These are phyloP conservation scores for Chrysoporthe puriensis DNA, from an alignment of 2,329 filamentous ascomycete genomes.

Conservation along the genomic window DNA sequence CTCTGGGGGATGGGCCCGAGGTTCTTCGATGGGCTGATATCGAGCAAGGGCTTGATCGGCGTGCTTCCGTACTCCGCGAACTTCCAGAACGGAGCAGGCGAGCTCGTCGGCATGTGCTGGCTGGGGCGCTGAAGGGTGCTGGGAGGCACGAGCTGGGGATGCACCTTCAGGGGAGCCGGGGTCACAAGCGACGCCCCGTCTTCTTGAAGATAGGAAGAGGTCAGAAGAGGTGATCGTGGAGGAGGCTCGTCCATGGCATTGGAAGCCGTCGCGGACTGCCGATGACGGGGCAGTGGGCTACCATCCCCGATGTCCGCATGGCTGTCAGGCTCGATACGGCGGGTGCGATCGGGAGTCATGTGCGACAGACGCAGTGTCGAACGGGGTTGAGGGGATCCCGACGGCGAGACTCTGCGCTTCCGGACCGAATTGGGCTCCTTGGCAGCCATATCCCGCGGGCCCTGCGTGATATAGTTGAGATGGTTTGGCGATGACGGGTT, in stretches of 20 bases:
- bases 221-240: slow-evolving; percentile 63
- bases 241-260: slow-evolving; percentile 53
- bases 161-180: slow-evolving; percentile 72
- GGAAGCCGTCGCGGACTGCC: slow-evolving; percentile 51
- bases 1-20: slow-evolving; percentile 50
- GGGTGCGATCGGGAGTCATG: slow-evolving; percentile 61
- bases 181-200: slow-evolving; percentile 68
- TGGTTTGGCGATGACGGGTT: slow-evolving; percentile 70
- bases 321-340: slow-evolving; percentile 45
- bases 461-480: slow-evolving; percentile 63
- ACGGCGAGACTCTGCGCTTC: slow-evolving; percentile 60
- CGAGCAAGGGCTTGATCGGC: slow-evolving; percentile 58
- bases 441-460: slow-evolving; percentile 58
- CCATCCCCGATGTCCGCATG: slow-evolving; percentile 55
- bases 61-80: slow-evolving; percentile 79
- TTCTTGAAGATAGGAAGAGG: slow-evolving; percentile 65
- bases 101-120: slow-evolving; percentile 84
- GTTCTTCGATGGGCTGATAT: slow-evolving; percentile 62
- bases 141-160: slow-evolving; percentile 76
- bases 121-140: slow-evolving; percentile 81
- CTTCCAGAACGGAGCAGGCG: slow-evolving; percentile 87
- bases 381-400: slow-evolving; percentile 58
- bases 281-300: slow-evolving; percentile 63
- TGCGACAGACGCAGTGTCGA: slow-evolving; percentile 55
- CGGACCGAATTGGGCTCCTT: slow-evolving; percentile 55